Conservation (phyloP, 176 grass and related monocot species). For the Elymus sibiricus region DNA sequence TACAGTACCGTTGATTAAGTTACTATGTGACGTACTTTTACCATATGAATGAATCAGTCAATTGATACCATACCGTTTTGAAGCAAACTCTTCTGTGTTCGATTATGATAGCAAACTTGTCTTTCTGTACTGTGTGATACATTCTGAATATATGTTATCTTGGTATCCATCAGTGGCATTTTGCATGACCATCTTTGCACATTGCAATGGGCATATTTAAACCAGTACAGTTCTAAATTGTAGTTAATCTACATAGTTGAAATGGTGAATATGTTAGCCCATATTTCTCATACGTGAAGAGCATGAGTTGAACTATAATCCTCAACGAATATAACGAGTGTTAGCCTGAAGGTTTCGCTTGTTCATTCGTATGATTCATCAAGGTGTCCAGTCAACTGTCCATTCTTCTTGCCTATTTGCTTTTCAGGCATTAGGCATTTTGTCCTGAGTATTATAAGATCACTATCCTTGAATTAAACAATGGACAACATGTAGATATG, state of each 20-base stretch:
- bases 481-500: not conserved
- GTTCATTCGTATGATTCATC: not conserved
- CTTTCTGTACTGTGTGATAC: not conserved
- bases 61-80: not conserved
- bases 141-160: not conserved
- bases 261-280: not conserved
- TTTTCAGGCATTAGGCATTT: not conserved
- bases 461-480: not conserved
- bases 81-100: not conserved
- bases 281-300: not conserved
- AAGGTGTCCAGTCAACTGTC: not conserved
- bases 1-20: constrained; percentile 22
- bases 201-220: not conserved
- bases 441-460: not conserved
- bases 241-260: not conserved
- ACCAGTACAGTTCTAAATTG: not conserved
- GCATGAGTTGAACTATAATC: not conserved
- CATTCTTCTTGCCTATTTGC: not conserved
- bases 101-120: not conserved
- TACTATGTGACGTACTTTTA: not conserved
- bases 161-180: constrained; percentile 10
- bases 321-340: no score
- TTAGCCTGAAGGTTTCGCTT: not conserved
- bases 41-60: constrained; percentile 2
- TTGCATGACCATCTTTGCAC: not conserved